Evolutionary conservation across 2,329 filamentous ascomycete genomes (phyloP), one percentile per base, ranked within the genome.

Genomic region (Plectosphaerella cucumerina): DNA sequence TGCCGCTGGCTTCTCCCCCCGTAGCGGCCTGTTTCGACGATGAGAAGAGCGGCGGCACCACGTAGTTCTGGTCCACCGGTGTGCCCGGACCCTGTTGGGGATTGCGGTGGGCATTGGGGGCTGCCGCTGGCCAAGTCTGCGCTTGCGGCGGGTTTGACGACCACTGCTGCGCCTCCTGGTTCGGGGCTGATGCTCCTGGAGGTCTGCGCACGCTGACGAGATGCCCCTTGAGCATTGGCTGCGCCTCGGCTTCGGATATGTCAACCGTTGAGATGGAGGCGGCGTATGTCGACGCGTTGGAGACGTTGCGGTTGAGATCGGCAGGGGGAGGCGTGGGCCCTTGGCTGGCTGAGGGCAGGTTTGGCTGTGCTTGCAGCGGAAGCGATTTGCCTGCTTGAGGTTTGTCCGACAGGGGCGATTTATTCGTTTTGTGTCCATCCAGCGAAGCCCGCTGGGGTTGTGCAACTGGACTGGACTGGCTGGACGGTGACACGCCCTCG

Each of bases 261-360:
- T 62, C 58, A 46, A 59, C 53, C 1, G 57, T 60, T 1, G 58
- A 61, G 4, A 59, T 46, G 1, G 59, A 61, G 14, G 54, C 59
- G 21, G 49, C 50, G 48, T 61, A 56, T 5, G 54, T 55, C 20
- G 42, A 17, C 33, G 37, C 45, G 18, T 18, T 12, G 9, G 44
- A 20, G 11, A 34, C 37, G 44, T 53, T 17, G 10, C 47, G 47
- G 18, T 48, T 26, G 35, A 48, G 15, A 15, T 43, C 41, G 15
- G 41, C 12, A 21, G 41, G 17, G 41, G 17, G 41, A 4, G 18
- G n/a, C 6, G 41, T 17, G n/a, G n/a, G 18, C 10, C 18, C 26
- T 31, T 31, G 26, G 12, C 8, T 11, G 26, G 26, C 26, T 31
- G 26, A 31, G 9, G 26, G 26, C 8, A 31, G 26, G 35, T 20